Conservation (phyloP, 2,329 filamentous ascomycete genomes). For the Colletotrichum sp. region DNA sequence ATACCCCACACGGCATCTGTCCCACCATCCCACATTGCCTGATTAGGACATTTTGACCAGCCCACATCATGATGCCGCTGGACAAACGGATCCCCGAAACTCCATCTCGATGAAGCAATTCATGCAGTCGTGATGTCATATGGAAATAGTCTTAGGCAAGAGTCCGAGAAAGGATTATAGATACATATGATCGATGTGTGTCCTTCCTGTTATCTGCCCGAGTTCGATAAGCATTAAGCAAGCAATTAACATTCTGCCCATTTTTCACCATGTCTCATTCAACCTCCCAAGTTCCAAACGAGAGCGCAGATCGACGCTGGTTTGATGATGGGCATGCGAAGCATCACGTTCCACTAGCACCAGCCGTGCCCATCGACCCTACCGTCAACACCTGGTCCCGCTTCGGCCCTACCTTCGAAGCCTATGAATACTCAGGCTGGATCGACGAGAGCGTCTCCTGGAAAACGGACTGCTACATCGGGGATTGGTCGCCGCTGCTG, state of each 20-base stretch:
- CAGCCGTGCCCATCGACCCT: not conserved
- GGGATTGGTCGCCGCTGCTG: not conserved
- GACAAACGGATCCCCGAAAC: not conserved
- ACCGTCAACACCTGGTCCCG: not conserved
- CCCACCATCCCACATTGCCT: not conserved
- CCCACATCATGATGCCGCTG: not conserved
- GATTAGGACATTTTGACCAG: not conserved
- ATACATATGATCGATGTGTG: not conserved
- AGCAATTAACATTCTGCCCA: not conserved
- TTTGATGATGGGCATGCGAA: not conserved
- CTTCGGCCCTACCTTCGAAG: not conserved
- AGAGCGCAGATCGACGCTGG: not conserved
- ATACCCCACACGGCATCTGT: not conserved
- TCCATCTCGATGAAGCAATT: not conserved
- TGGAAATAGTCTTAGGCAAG: fast-evolving
- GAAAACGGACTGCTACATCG: not conserved
- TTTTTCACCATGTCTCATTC: not conserved
- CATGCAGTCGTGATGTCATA: not conserved
- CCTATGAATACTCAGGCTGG: not conserved
- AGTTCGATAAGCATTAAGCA: too few relatives aligned
- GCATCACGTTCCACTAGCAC: not conserved
- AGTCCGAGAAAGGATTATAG: not conserved
- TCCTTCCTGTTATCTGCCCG: fast-evolving
- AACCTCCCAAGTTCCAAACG: not conserved
- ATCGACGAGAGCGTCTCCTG: not conserved